These are phyloP conservation scores for Tetradesmus obliquus DNA, from an alignment of 139 green algal genomes.

Conservation along the genomic window DNA sequence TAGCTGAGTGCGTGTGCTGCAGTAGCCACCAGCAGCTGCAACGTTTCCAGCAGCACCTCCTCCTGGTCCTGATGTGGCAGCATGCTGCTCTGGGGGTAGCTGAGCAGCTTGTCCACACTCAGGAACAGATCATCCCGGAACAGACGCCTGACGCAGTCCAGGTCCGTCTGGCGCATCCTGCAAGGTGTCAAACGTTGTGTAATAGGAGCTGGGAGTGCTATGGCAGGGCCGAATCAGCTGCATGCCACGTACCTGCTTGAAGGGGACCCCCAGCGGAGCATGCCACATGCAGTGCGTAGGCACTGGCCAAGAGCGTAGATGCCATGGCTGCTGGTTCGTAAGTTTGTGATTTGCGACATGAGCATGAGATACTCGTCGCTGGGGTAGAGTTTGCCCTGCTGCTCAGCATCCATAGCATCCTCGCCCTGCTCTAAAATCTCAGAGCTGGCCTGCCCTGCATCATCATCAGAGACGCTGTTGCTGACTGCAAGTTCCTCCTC, in stretches of 20 bases:
- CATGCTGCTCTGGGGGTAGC: not conserved
- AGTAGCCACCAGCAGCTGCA: not conserved
- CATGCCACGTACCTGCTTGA: not conserved
- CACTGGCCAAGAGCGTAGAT: not conserved
- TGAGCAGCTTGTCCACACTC: constrained; percentile 33
- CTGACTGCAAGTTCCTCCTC: not conserved
- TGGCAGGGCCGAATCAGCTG: not conserved
- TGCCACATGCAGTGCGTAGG: not conserved
- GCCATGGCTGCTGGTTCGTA: not conserved
- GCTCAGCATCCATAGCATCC: not conserved
- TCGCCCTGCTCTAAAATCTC: not conserved
- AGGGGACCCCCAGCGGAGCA: not conserved
- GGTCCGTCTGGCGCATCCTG: constrained; percentile 37
- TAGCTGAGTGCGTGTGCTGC: constrained; percentile 11
- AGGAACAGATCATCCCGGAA: constrained; percentile 36
- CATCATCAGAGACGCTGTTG: constrained; percentile 5
- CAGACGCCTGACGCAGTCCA: constrained; percentile 32
- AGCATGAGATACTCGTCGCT: constrained; percentile 8
- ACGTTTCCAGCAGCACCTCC: not conserved
- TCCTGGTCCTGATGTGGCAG: not conserved
- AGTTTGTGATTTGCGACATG: not conserved
- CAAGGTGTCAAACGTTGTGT: not conserved
- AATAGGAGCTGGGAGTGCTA: too few relatives aligned
- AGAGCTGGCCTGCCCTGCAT: not conserved
- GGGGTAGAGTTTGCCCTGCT: not conserved